Evolutionary conservation across 2,329 filamentous ascomycete genomes (phyloP), one percentile per base, ranked within the genome.

Genomic region (Corinectria fuckeliana): DNA sequence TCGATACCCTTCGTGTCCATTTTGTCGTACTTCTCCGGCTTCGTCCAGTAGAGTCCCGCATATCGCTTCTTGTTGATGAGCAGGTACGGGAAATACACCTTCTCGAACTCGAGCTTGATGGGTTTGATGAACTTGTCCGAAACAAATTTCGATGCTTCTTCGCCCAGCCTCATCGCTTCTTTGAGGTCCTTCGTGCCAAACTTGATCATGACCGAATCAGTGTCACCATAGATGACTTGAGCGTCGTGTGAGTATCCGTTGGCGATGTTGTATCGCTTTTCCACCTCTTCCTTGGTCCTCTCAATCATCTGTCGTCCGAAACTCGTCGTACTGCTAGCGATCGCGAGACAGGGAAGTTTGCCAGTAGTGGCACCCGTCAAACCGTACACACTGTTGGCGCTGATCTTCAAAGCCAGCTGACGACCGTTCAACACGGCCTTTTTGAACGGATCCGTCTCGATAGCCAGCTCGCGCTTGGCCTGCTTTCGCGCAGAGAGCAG

Each of bases 1-100:
- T 99, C 95, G 67, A 99, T 98, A 83, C 95, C 95, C 76, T 99
- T 99, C 60, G 92, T 98, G 77, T 99, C 95, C 96, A 99, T 99
- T 82, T 98, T 99, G 84, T 99, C 96, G 76, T 91, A 95, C 77
- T 97, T 97, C 39, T 94, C 86, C 0, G 94, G 87, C 66, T 91
- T 95, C 5, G 95, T 99, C 93, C 93, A 99, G 79, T 92, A 98
- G 28, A 99, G 79, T n/a, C 95, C 95, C 8, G 95, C 95, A 72
- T 99, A 99, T 64, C 95, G 91, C 82, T 99, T 99, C 83, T 99
- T 99, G 87, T 99, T 99, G 87, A 99, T 99, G 50, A 99, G 84
- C 30, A 99, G 84, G 74, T 99, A 99, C 1, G 95, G 95, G 75
- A 91, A 99, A 78, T 99, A 99, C 1, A 99, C 94, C 78, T 99